Conservation (phyloP, 2,329 filamentous ascomycete genomes). For the Calonectria pseudoreteaudii region DNA sequence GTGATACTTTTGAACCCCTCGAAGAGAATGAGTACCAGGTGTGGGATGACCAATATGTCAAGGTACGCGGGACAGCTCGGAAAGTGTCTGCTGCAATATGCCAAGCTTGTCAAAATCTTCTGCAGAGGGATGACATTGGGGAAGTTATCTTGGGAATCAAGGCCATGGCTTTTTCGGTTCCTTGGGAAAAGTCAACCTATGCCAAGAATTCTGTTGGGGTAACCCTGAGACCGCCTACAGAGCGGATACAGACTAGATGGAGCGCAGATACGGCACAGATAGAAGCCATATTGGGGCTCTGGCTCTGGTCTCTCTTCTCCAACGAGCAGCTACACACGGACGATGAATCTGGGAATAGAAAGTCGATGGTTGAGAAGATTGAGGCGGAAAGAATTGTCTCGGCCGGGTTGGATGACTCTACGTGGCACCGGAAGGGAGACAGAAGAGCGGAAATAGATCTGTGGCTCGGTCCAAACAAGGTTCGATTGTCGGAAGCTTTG, state of each 20-base stretch:
- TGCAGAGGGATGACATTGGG: neutral
- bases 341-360: neutral
- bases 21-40: neutral
- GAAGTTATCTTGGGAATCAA: neutral
- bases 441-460: neutral
- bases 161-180: neutral
- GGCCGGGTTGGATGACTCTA: neutral
- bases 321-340: neutral
- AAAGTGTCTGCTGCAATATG: neutral
- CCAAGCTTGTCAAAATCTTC: neutral
- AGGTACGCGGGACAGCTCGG: neutral
- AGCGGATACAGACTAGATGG: slow-evolving; percentile 2
- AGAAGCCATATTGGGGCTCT: neutral
- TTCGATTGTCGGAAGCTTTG: neutral
- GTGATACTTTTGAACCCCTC: neutral
- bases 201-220: neutral
- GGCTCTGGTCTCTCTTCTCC: neutral
- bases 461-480: neutral
- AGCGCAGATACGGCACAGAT: neutral
- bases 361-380: neutral
- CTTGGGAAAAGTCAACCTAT: neutral
- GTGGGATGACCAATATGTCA: neutral
- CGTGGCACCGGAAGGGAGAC: neutral
- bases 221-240: neutral
- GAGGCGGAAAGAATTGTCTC: neutral